Percentiles rank a stretch among this genome's conserved stretches.
Conservation (phyloP, 1,139 yeast species). For the Sugiyamaella xylanicola region DNA sequence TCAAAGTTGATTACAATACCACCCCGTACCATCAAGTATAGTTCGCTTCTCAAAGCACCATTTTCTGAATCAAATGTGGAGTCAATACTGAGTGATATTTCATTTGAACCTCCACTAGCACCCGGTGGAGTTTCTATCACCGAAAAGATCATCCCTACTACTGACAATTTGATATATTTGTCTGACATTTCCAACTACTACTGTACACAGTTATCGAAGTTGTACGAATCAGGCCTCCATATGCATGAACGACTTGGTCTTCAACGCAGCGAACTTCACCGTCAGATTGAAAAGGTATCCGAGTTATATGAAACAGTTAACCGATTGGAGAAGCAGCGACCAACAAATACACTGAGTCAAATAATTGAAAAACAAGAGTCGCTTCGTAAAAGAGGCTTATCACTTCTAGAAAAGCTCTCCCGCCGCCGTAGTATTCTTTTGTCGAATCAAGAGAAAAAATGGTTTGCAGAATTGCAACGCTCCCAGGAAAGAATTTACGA, state of each 20-base stretch:
- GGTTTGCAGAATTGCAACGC: constrained; percentile 50
- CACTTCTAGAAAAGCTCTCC: constrained; percentile 38
- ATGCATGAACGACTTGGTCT: constrained; percentile 40
- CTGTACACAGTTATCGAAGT: constrained; percentile 32
- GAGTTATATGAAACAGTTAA: constrained; percentile 8
- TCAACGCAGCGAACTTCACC: constrained; percentile 43
- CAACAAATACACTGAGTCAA: constrained; percentile 24
- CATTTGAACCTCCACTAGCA: constrained; percentile 2
- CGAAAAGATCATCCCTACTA: constrained; percentile 24
- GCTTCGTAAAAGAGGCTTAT: constrained; percentile 41
- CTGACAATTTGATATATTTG: constrained; percentile 35
- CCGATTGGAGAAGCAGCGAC: not conserved
- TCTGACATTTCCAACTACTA: constrained; percentile 35
- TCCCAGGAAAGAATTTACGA: constrained; percentile 29
- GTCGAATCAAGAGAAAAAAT: constrained; percentile 47
- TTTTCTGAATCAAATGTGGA: not conserved
- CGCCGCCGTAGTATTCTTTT: constrained; percentile 40
- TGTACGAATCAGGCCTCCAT: constrained; percentile 39
- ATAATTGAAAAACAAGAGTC: constrained; percentile 39
- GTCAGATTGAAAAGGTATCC: constrained; percentile 43
- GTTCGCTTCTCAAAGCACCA: constrained; percentile 5
- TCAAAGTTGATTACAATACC: not conserved
- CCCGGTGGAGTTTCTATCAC: constrained; percentile 6
- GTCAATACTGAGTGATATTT: not conserved
- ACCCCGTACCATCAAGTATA: constrained; percentile 4